These are phyloP conservation scores for Anaeramoeba flamelloides DNA, from an alignment of 78 protist species.

Conservation along the genomic window DNA sequence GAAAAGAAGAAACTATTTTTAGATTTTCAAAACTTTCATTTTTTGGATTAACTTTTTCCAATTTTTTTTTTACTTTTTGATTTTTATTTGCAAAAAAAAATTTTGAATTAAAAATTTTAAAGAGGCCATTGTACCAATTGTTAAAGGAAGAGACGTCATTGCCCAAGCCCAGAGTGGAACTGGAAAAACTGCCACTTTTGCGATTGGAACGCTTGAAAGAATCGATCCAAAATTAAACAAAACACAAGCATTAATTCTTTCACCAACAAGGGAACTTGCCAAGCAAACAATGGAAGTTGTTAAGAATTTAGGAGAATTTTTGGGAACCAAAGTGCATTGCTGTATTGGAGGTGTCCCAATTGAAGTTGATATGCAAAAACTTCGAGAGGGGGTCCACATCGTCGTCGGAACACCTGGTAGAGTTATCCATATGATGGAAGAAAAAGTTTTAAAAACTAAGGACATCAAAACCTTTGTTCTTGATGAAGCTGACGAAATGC, in stretches of 20 bases:
- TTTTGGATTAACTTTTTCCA: no score
- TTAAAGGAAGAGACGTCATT: conserved; percentile 90
- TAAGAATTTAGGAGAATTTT: conserved; percentile 86
- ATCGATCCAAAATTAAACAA: conserved; percentile 21
- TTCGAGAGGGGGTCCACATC: conserved; percentile 67
- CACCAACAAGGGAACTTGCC: conserved; percentile 99
- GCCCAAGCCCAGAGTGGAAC: conserved; percentile 96
- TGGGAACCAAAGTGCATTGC: conserved; percentile 58
- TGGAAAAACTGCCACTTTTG: conserved; percentile 79
- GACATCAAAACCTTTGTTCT: conserved; percentile 65
- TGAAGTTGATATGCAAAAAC: conserved; percentile 62
- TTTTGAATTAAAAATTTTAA: no score
- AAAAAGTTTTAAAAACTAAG: conserved; percentile 45
- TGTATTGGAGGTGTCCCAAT: conserved; percentile 93
- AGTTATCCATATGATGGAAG: conserved; percentile 80
- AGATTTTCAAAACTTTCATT: no score
- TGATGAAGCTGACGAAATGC: conserved; percentile 99
- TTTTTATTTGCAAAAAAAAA: no score
- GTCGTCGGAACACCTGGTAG: conserved; percentile 99
- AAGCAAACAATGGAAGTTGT: conserved; percentile 78
- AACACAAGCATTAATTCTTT: conserved; percentile 43
- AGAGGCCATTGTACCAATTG: no score
- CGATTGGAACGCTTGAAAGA: conserved; percentile 41
- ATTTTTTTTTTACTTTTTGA: no score
- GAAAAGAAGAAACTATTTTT: no score